Base-by-base conservation (phyloP, 805 yeast species). In the Metschnikowia reukaufii region DNA sequence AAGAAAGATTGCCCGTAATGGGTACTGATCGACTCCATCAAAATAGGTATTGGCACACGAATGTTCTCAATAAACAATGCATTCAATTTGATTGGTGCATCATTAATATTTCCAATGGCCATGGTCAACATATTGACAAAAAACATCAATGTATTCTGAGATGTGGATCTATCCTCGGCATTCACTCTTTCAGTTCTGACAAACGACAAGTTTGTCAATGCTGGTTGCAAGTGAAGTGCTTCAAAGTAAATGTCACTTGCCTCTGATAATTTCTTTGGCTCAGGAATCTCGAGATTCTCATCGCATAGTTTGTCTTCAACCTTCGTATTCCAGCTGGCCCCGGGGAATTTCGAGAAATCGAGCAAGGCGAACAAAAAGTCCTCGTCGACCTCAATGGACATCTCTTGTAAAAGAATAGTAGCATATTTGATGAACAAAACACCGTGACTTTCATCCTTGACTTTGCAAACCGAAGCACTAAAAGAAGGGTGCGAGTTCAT, bases 31-130 rank as follows among this genome's bases (percentile, higher is more conserved):
- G 87, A 82, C 48, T 84, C 85, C 27, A 81, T 49, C 52, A 94
- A 74, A 23, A 85, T 74, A 1, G 90, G 88, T 4, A 86, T 63
- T 3, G 97, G 96, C 0, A 91, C 95, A 49, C 97, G 77, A 10
- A 91, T 82, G 62, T 94, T 94, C 57, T 90, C 97, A 62, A 92
- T 77, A 49, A 89, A 77, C 55, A 95, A 73, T 0, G 98, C 90
- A 59, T 92, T 89, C 62, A 94, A 70, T 59, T 86, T 80, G 36
- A 94, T 87, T 1, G 98, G 98, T 0, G 99, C 99, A 65, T 94
- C 97, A 62, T 92, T 92, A 50, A 95, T 88, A 63, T 92, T 94
- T 20, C 98, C 99, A 52, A 94, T 81, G 0, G 99, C 96, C 97
- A 92, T 91, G 0, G 97, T 90, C 49, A 94, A 71, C 32, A 92